phyloP scores from a whole-genome alignment of 306 rosid genomes.

The Ammopiptanthus mongolicus region DNA sequence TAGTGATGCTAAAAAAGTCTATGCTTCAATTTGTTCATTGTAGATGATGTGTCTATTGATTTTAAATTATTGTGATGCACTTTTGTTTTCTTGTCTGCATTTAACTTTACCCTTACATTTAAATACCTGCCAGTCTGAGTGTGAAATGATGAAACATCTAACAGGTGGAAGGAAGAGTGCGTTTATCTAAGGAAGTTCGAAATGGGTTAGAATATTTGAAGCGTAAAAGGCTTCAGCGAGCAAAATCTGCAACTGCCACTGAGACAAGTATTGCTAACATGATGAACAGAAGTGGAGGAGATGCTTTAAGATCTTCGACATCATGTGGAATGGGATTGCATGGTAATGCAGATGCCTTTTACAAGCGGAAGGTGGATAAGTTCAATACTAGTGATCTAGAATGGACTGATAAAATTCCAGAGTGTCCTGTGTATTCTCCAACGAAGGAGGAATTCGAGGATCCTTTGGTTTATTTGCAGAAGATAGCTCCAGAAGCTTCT shows the following conservation, averaged over 20 bases:
- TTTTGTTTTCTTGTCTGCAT: neutral
- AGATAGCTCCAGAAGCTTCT: conserved; percentile 93
- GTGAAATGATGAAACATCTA: conserved; percentile 2
- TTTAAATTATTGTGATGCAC: neutral
- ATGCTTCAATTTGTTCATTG: neutral
- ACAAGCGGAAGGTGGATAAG: conserved; percentile 79
- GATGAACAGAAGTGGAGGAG: conserved; percentile 91
- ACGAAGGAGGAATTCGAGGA: conserved; percentile 89
- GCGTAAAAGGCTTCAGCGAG: conserved; percentile 77
- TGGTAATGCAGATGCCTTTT: conserved; percentile 47
- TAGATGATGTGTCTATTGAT: neutral
- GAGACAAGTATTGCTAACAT: conserved; percentile 45
- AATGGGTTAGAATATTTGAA: conserved; percentile 70
- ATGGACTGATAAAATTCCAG: conserved; percentile 77
- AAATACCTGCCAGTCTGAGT: neutral
- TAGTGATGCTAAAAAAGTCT: neutral
- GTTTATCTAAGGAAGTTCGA: conserved; percentile 63
- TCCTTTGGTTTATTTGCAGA: conserved; percentile 88
- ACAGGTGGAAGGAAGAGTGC: conserved; percentile 88
- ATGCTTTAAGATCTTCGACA: conserved; percentile 71
- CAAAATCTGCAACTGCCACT: conserved; percentile 34
- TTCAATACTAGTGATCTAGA: conserved; percentile 78
- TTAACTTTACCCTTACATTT: neutral
- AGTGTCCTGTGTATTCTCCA: conserved; percentile 89
- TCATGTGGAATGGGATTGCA: conserved; percentile 65